These are phyloP conservation scores for Fusarium nematophilum DNA, from an alignment of 2,329 filamentous ascomycete genomes.

Conservation along the genomic window DNA sequence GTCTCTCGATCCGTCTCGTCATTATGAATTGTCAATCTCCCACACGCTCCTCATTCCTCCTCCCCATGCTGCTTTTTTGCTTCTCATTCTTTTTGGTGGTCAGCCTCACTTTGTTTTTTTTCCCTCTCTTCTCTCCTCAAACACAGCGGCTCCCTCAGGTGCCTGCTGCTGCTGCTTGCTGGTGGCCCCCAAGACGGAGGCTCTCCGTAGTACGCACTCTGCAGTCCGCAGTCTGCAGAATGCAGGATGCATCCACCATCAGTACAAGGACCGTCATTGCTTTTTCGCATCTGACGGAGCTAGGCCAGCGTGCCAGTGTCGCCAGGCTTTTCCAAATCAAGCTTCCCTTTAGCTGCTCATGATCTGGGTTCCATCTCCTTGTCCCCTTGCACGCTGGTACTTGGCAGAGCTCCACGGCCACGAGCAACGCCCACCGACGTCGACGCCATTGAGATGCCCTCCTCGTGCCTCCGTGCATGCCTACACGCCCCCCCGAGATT, in stretches of 20 bases:
- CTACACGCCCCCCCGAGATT: constrained; percentile 23
- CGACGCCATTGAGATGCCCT: constrained; percentile 11
- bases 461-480: no score
- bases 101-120: constrained; percentile 41
- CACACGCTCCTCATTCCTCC: constrained; percentile 12
- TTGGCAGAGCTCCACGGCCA: constrained; percentile 30
- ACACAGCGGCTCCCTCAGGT: constrained; percentile 4
- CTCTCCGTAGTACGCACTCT: no score
- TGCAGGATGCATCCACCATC: constrained; percentile 19
- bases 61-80: constrained; percentile 5
- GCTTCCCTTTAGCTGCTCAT: constrained; percentile 20
- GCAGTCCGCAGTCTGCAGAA: no score
- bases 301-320: constrained; percentile 24
- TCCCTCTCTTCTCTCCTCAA: constrained; percentile 35
- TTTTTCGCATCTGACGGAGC: constrained; percentile 34
- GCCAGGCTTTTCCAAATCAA: constrained; percentile 43
- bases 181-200: constrained; percentile 11
- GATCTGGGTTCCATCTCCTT: constrained; percentile 28
- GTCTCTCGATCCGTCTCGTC: background rate
- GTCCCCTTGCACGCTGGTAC: constrained; percentile 36
- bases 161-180: no score
- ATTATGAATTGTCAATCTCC: constrained; percentile 7
- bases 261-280: constrained; percentile 22
- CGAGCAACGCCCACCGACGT: constrained; percentile 22
- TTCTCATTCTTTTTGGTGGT: constrained; percentile 21